Base-by-base conservation (phyloP, 225 moss, liverwort and hornwort species). In the Sphagnum tenellum region DNA sequence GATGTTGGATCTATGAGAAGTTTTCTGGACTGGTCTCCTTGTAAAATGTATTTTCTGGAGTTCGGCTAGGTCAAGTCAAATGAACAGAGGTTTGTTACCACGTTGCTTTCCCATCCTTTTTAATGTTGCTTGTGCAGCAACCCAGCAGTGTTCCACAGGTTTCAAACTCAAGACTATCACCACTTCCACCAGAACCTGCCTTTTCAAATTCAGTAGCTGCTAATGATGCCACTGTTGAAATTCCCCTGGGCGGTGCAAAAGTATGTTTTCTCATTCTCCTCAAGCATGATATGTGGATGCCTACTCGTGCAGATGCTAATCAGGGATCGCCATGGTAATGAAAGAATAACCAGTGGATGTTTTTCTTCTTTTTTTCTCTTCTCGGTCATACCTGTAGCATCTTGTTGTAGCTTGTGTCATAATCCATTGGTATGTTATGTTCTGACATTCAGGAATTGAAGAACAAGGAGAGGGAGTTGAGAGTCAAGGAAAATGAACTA, bases 171-270 rank as follows among this genome's bases (percentile, higher is more conserved):
- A 83, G 89, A 57, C 77, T 96, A 4, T 84, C 92, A 62, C 95
- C 95, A 29, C 95, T 96, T 73, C 95, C 95, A 52, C 95, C 84
- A 13, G 95, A 96, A 70, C 95, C 92, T 48, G 63, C 81, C 14
- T 81, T 81, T 67, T 67, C 92, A 56, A 82, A 84, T 48, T 70
- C 82, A 4, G 65, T 71, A 12, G 86, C 77, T 55, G 77, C 86
- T 51, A 89, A 79, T 83, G 95, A 96, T 76, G 92, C 92, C 46
- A 91, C 88, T 10, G 89, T 92, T 65, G 94, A 95, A 63, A 92
- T 95, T 52, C 94, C 94, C 29, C 79, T 95, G 67, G 94, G 92
- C 67, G 82, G 79, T 77, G 79, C 84, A 62, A 83, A 89, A 75
- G 94, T 94, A 29, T 1, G 1, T 29, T 29, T 29, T 29, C 29